Base-by-base conservation (phyloP, 306 rosid genomes). In the Pterocarpus santalinus region DNA sequence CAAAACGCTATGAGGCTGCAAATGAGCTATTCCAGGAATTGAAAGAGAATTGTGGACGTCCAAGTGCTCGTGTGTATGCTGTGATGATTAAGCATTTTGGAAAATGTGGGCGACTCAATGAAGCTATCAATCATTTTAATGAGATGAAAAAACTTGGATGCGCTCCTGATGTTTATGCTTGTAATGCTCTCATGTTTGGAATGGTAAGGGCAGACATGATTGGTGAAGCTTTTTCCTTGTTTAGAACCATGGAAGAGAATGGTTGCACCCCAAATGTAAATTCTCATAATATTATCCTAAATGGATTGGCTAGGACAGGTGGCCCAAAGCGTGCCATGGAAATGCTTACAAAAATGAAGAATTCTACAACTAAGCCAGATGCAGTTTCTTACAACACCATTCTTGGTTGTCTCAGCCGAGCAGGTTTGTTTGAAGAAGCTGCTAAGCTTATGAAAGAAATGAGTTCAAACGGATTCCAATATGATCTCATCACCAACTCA, bases 71-170 rank as follows among this genome's bases (percentile, higher is more conserved):
- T 65, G 99, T 95, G 41, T 95, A 93, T 79, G 99, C 97, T 1
- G 99, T 95, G 84, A 95, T 95, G 99, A 95, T 95, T 60, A 95
- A 91, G 82, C 97, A 91, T 81, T 90, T 89, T 22, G 99, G 99
- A 80, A 95, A 91, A 81, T 89, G 97, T 30, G 97, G 98, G 46
- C 89, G 93, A 39, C 81, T 91, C 2, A 78, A 78, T 72, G 99
- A 91, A 74, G 94, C 99, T 41, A 35, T 88, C 68, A 92, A 83
- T 82, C 91, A 91, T 79, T 95, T 95, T 65, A 73, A 86, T 11
- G 98, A 95, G 88, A 91, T 93, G 97, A 88, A 86, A 85, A 88
- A 65, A 82, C 94, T 95, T 16, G 97, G 98, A 75, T 93, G 97
- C 81, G 85, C 7, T 60, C 97, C 98, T 43, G 92, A 95, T 51